Evolutionary conservation across 768 basidiomycete genomes (phyloP).

Genomic region (Chalciporus sphaerocephalus): DNA sequence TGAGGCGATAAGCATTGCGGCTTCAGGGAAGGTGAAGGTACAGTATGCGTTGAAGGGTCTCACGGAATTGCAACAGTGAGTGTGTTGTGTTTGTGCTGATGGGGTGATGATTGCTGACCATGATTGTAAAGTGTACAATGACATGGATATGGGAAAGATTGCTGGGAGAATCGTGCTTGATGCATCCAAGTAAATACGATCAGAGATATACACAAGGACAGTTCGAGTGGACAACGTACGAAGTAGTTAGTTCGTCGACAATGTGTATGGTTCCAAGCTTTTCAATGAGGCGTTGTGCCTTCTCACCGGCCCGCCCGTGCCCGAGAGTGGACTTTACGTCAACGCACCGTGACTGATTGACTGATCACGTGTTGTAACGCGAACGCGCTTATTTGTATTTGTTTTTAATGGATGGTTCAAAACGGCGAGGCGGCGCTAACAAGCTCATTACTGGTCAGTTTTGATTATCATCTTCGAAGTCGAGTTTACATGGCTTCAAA

Average conservation of each 20-base stretch:
- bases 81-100: constrained; percentile 5
- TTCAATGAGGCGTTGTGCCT: no score
- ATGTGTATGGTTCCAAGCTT: no score
- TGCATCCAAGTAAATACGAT: neutral
- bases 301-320: no score
- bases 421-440: constrained; percentile 26
- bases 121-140: neutral
- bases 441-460: constrained; percentile 8
- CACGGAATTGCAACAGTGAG: constrained; percentile 48
- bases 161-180: neutral
- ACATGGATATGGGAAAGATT: neutral
- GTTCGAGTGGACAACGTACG: no score
- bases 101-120: neutral
- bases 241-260: no score
- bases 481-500: constrained; percentile 36
- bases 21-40: constrained; percentile 64
- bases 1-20: constrained; percentile 77
- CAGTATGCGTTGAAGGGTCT: constrained; percentile 46
- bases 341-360: no score
- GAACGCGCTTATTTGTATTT: constrained; percentile 36
- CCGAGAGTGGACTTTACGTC: no score
- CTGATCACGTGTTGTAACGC: constrained; percentile 35
- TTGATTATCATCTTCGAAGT: constrained; percentile 2
- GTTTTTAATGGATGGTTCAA: constrained; percentile 36
- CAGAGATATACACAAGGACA: no score